These are phyloP conservation scores for Phytomonas francai DNA, from an alignment of 208 protist genomes.

Conservation along the genomic window DNA sequence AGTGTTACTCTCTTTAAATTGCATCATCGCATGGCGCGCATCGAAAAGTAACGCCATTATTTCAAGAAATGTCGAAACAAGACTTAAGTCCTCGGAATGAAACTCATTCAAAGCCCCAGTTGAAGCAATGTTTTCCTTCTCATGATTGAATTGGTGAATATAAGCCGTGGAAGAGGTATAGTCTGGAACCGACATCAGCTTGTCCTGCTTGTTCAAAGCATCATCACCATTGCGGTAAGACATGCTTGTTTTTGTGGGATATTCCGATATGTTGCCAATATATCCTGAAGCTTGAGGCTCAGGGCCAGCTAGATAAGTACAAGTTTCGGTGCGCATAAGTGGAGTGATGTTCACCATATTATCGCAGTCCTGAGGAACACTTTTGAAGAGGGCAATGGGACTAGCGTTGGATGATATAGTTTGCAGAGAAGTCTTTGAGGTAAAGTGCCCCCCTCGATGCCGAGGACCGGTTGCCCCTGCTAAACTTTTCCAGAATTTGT, in stretches of 20 bases:
- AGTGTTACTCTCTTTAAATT: conserved; percentile 35
- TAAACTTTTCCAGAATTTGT: neutral
- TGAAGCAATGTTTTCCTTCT: neutral
- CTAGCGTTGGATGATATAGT: neutral
- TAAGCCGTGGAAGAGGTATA: neutral
- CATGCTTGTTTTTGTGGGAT: neutral
- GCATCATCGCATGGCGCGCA: conserved; percentile 38
- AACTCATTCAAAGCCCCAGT: neutral
- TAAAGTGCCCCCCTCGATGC: neutral
- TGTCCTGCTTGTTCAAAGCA: neutral
- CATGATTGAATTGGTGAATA: neutral
- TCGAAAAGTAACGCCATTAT: conserved; percentile 30
- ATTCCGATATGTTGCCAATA: neutral
- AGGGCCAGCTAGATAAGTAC: neutral
- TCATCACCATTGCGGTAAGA: neutral
- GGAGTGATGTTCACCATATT: neutral
- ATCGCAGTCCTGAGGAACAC: neutral
- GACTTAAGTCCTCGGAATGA: neutral
- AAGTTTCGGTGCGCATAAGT: neutral
- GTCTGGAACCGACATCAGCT: neutral
- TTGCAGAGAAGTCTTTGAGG: neutral
- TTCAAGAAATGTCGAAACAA: conserved; percentile 21
- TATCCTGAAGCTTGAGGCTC: neutral
- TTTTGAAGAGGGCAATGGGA: neutral
- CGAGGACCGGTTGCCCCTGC: neutral